phyloP scores from a whole-genome alignment of 148 eudicot species.

The Vaccinium myrtillus region DNA sequence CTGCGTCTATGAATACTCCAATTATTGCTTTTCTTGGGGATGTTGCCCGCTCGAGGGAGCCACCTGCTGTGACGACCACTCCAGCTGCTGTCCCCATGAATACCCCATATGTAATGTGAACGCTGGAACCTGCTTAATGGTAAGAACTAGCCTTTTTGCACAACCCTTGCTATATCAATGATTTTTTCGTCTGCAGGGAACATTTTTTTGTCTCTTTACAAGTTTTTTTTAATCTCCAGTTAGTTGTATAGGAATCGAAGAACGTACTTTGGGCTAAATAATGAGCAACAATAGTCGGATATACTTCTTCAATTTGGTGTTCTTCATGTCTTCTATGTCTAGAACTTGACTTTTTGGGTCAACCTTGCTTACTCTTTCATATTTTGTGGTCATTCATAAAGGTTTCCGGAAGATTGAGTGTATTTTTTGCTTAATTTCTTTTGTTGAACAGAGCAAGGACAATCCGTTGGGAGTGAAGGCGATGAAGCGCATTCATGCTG shows the following conservation, averaged over 20 bases:
- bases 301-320: too few species aligned
- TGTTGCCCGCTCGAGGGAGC: constrained; percentile 33
- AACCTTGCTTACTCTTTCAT: not conserved
- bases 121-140: constrained; percentile 28
- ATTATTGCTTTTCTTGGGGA: constrained; percentile 30
- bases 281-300: not conserved
- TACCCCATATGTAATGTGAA: constrained; percentile 27
- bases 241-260: not conserved
- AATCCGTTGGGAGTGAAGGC: constrained; percentile 14
- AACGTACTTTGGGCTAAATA: not conserved
- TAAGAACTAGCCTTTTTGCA: constrained; percentile 6
- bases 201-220: too few species aligned
- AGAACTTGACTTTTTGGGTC: too few species aligned
- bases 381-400: not conserved
- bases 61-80: constrained; percentile 29
- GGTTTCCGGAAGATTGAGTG: not conserved
- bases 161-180: not conserved
- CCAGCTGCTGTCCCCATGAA: constrained; percentile 28
- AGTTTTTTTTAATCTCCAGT: not conserved
- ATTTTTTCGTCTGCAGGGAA: not conserved
- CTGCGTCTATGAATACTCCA: constrained; percentile 19
- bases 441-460: constrained; percentile 14
- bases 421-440: not conserved
- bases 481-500: constrained; percentile 2
- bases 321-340: too few species aligned